Evolutionary conservation across 768 basidiomycete genomes (phyloP).

Genomic region (Mycena vitilis): DNA sequence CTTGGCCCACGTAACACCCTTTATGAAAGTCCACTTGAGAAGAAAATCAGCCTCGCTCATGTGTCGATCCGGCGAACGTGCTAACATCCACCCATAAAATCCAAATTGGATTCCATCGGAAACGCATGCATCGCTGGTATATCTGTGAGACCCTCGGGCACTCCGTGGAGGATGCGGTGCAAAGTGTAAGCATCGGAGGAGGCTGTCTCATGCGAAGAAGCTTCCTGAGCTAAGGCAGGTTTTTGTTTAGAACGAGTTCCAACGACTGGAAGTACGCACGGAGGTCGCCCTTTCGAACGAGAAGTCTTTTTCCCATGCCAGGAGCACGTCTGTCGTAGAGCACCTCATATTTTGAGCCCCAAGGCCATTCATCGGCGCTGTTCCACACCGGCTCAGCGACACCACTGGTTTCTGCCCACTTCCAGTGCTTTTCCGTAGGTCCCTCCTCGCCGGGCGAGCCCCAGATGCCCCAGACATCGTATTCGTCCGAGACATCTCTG

Average conservation of each 20-base stretch:
- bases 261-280: constrained; percentile 65
- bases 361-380: constrained; percentile 59
- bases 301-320: constrained; percentile 82
- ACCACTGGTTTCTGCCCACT: constrained; percentile 71
- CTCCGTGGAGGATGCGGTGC: constrained; percentile 84
- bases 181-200: constrained; percentile 71
- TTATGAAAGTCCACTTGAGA: constrained; percentile 90
- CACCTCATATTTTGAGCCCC: constrained; percentile 66
- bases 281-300: constrained; percentile 74
- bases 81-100: constrained; percentile 93
- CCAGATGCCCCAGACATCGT: constrained; percentile 88
- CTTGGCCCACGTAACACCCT: constrained; percentile 98
- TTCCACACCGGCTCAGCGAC: constrained; percentile 84
- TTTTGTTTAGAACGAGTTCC: constrained; percentile 9
- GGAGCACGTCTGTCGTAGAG: constrained; percentile 75
- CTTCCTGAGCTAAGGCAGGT: constrained; percentile 60
- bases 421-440: constrained; percentile 54
- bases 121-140: constrained; percentile 82
- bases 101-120: constrained; percentile 95
- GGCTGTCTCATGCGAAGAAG: constrained; percentile 66
- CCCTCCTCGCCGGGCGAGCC: constrained; percentile 54
- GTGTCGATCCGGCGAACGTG: constrained; percentile 28
- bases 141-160: constrained; percentile 88
- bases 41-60: constrained; percentile 24
- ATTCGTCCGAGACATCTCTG: constrained; percentile 80